Conservation (phyloP, 1,284 basidiomycete species). For the Tremellales sp. region DNA sequence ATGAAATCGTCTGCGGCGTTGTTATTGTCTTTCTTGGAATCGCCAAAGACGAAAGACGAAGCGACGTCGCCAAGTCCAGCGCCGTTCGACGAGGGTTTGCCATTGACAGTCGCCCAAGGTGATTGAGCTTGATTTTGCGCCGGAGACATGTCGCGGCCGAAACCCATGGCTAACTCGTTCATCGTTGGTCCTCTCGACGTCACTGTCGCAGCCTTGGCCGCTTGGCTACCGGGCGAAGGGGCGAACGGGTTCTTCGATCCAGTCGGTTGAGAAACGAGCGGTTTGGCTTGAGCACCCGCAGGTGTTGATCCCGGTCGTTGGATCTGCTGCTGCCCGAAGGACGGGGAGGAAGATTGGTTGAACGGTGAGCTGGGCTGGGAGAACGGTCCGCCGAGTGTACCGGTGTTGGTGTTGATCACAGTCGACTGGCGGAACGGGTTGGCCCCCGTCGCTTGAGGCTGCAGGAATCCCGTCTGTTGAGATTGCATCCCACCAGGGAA, state of each 20-base stretch:
- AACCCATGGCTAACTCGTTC: constrained; percentile 68
- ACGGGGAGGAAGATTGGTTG: constrained; percentile 1
- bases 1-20: constrained; percentile 25
- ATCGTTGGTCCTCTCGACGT: constrained; percentile 72
- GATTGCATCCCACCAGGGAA: constrained; percentile 28
- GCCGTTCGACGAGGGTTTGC: not conserved
- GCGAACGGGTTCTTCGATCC: constrained; percentile 96
- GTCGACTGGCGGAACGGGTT: constrained; percentile 63
- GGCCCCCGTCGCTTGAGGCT: constrained; percentile 69
- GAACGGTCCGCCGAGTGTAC: constrained; percentile 10
- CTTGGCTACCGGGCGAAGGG: constrained; percentile 58
- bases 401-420: constrained; percentile 19
- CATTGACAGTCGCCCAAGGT: not conserved
- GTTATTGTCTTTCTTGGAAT: not conserved
- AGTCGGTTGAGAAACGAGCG: constrained; percentile 82
- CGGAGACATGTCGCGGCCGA: constrained; percentile 1
- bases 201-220: constrained; percentile 48
- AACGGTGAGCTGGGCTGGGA: constrained; percentile 28
- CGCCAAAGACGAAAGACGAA: constrained; percentile 37
- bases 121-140: not conserved
- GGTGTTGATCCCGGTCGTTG: constrained; percentile 29
- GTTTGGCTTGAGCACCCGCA: constrained; percentile 46
- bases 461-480: constrained; percentile 54
- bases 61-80: constrained; percentile 42
- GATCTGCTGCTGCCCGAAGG: constrained; percentile 36